These are phyloP conservation scores for Solanum megistacrolobum DNA, from an alignment of 257 asterid genomes.

Conservation along the genomic window DNA sequence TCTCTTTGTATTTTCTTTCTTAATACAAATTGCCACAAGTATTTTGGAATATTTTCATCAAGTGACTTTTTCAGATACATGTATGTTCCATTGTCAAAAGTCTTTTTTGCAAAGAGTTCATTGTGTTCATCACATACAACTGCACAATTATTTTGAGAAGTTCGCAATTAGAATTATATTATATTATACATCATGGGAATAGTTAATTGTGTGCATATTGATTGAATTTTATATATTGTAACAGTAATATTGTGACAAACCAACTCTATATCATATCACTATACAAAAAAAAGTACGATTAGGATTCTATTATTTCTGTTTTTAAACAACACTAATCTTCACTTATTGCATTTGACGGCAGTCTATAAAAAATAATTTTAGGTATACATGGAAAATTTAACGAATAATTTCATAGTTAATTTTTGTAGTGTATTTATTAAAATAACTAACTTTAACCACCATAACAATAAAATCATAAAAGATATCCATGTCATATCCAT, in stretches of 20 bases:
- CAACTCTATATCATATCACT: too few species aligned
- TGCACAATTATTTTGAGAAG: background rate
- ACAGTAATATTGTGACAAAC: too few species aligned
- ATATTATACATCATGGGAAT: background rate
- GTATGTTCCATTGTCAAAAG: background rate
- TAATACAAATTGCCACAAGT: background rate
- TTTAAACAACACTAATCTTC: background rate
- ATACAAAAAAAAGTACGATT: too few species aligned
- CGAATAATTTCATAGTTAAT: background rate
- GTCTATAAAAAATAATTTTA: background rate
- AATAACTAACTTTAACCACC: background rate
- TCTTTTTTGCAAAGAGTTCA: background rate
- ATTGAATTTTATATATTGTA: background rate
- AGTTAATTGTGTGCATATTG: too few species aligned
- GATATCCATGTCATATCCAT: background rate
- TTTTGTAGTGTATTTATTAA: too few species aligned
- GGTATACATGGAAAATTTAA: background rate
- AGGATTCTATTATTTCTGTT: background rate
- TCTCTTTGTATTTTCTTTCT: background rate
- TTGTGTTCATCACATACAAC: background rate
- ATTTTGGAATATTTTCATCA: background rate
- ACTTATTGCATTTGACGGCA: too few species aligned
- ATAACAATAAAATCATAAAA: background rate
- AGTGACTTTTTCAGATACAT: too few species aligned
- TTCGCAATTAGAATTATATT: too few species aligned